Base-by-base conservation (phyloP, 2,329 filamentous ascomycete species). In the Periconia macrospinosa region DNA sequence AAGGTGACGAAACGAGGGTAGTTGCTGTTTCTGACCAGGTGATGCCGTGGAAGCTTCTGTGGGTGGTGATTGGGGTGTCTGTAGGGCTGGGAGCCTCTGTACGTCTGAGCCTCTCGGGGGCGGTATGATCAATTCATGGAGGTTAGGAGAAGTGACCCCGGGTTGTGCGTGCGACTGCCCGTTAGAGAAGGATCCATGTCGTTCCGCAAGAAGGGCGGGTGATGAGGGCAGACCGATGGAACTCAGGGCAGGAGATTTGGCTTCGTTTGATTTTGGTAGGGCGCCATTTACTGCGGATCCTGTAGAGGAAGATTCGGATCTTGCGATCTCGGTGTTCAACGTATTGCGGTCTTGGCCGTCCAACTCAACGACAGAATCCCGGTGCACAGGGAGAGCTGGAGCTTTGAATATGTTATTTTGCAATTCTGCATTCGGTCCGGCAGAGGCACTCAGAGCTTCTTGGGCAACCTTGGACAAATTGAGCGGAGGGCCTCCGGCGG, bases 21-120 rank as follows among this genome's bases (percentile, higher is more conserved):
- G 59, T 44, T 51, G 47, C 44, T 63, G 60, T 46, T 67, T 62
- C 18, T 67, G 65, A 41, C 58, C 69, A 11, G 72, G 68, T 11
- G 72, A 75, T 8, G 54, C 49, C 44, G 57, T 55, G 41, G 60
- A 52, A 20, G 61, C 63, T 49, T 72, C 69, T 37, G 59, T 58
- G 13, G 60, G 60, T 9, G 71, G 68, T 11, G 71, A 71, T 7
- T 63, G 62, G 3, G 62, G 65, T 14, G 69, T 67, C 44, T 75
- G 72, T 5, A 75, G 56, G 14, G 67, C 69, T 11, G 72, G 71
- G 13, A 75, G 63, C 37, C n/a, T 73, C 62, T 35, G 61, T 63
- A 9, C 56, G 60, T 45, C 43, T 19, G 65, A 59, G 1, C 53
- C 67, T 51, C 61, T 58, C n/a, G 67, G 63, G 27, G 60, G 58